phyloP scores from a whole-genome alignment of 2,329 filamentous ascomycete genomes.

The Penicillium vulpinum region DNA sequence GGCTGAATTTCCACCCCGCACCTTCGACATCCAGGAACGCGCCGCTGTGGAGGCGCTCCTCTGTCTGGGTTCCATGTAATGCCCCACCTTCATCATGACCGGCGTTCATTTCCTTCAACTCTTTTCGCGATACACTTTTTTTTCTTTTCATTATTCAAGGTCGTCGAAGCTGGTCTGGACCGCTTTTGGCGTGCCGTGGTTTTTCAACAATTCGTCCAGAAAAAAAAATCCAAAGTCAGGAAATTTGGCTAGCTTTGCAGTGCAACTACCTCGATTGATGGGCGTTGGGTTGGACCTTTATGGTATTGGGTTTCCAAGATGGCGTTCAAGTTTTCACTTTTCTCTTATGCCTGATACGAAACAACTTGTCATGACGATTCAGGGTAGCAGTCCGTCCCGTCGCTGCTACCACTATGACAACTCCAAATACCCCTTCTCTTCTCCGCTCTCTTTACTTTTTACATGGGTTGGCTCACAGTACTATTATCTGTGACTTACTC shows the following conservation, averaged over 20 bases:
- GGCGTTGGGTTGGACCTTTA: slow-evolving; percentile 6
- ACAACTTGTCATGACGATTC: slow-evolving; percentile 8
- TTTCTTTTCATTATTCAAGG: slow-evolving; percentile 14
- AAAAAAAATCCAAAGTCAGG: slow-evolving; percentile 14
- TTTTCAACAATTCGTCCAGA: slow-evolving; percentile 12
- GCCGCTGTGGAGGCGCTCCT: slow-evolving; percentile 52
- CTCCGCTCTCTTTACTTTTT: background rate
- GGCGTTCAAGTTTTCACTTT: slow-evolving; percentile 14
- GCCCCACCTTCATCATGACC: slow-evolving; percentile 24
- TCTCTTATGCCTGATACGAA: slow-evolving; percentile 6
- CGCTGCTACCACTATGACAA: slow-evolving; percentile 3
- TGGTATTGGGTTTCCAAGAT: slow-evolving; percentile 8
- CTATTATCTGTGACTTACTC: background rate
- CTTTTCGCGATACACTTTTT: background rate
- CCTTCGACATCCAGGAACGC: slow-evolving; percentile 45
- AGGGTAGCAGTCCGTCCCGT: background rate
- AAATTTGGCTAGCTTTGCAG: slow-evolving; percentile 9
- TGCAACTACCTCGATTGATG: slow-evolving; percentile 8
- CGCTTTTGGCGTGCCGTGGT: slow-evolving; percentile 19
- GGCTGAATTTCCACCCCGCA: slow-evolving; percentile 43
- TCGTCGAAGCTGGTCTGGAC: slow-evolving; percentile 31
- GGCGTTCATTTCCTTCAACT: slow-evolving; percentile 22
- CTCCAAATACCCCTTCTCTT: slow-evolving; percentile 7
- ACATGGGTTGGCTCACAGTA: background rate
- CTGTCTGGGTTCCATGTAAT: slow-evolving; percentile 51